A percentile compares a stretch with the other conserved stretches of the same genome.
phyloP scores from a whole-genome alignment of 148 eudicot species.

The Polygonum maritimum region DNA sequence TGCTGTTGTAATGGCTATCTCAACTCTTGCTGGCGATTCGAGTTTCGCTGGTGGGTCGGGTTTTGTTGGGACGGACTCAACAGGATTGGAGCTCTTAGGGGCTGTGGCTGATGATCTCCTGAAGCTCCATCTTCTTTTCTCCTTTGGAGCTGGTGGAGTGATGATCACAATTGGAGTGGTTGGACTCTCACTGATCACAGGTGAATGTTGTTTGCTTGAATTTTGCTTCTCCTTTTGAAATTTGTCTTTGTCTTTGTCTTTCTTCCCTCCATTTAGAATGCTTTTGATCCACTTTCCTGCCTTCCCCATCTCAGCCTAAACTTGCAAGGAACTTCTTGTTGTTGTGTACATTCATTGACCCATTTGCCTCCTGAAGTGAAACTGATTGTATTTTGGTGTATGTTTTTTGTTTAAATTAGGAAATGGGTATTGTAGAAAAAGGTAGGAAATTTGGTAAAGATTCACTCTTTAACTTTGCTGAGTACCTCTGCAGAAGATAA shows the following conservation, averaged over 20 bases:
- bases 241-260: constrained; percentile 14
- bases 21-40: neutral
- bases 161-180: constrained; percentile 31
- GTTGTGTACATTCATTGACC: no score
- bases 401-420: no score
- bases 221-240: constrained; percentile 12
- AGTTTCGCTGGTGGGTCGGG: constrained; percentile 1
- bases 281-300: constrained; percentile 68
- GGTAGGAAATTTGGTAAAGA: neutral
- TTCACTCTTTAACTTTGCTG: neutral
- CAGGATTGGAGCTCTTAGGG: constrained; percentile 14
- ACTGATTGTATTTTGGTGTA: neutral
- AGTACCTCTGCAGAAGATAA: neutral
- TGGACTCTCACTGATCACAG: constrained; percentile 14
- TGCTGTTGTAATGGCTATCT: constrained; percentile 8
- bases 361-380: no score
- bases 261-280: constrained; percentile 32
- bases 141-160: constrained; percentile 57
- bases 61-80: constrained; percentile 13
- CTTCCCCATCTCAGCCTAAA: constrained; percentile 50
- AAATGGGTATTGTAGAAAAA: neutral
- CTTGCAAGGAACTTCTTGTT: neutral
- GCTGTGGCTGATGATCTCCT: constrained; percentile 57
- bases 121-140: constrained; percentile 86
- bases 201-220: constrained; percentile 5